These are phyloP conservation scores for Suillus americanus DNA, from an alignment of 768 basidiomycete species.

Conservation along the genomic window DNA sequence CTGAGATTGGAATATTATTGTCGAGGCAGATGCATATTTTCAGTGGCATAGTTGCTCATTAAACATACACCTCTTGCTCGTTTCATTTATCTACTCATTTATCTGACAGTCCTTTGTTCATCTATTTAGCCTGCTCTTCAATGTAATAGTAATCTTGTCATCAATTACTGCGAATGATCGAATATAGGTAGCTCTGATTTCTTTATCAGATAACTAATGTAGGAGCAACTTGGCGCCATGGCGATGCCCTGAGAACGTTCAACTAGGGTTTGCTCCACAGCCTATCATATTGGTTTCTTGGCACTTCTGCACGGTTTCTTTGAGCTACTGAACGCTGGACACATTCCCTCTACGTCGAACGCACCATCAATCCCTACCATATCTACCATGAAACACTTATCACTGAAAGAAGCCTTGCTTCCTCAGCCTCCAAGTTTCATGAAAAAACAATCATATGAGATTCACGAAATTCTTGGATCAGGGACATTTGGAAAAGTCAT, in stretches of 20 bases:
- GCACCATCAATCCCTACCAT: not conserved
- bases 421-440: constrained; percentile 82
- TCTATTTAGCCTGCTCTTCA: not conserved
- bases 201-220: not conserved
- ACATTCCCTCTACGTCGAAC: not conserved
- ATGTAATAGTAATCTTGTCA: not conserved
- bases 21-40: not conserved
- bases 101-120: not conserved
- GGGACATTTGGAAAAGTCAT: constrained; percentile 93
- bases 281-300: not conserved
- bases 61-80: not conserved
- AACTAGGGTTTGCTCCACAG: not conserved
- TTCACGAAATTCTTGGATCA: constrained; percentile 70
- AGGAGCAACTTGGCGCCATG: not conserved
- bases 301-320: not conserved
- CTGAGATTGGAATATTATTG: not conserved
- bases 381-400: constrained; percentile 32
- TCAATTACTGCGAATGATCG: not conserved
- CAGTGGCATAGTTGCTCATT: not conserved
- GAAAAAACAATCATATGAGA: constrained; percentile 83
- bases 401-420: constrained; percentile 58
- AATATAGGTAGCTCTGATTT: not conserved
- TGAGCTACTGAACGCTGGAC: not conserved
- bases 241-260: not conserved
- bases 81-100: not conserved